phyloP scores from a whole-genome alignment of 805 yeast species.

The Wickerhamiella brachini region DNA sequence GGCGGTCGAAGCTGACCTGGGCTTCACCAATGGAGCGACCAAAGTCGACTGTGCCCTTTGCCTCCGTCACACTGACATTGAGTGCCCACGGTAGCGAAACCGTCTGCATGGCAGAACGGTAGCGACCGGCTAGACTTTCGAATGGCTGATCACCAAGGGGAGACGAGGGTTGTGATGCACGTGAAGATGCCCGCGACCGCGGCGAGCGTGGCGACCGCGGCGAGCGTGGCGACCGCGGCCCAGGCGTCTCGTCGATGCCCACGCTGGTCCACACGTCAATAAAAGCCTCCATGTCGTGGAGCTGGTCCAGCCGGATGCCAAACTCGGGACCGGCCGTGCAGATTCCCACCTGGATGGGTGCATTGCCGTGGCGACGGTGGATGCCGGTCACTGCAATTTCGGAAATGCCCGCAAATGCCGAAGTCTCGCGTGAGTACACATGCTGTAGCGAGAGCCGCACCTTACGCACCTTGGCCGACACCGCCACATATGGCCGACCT shows the following conservation, averaged over 20 bases:
- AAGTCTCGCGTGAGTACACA: constrained; percentile 75
- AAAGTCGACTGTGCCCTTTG: constrained; percentile 49
- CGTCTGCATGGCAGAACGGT: constrained; percentile 46
- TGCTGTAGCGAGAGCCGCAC: constrained; percentile 71
- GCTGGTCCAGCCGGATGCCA: constrained; percentile 60
- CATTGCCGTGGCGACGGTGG: constrained; percentile 4
- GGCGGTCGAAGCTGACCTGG: constrained; percentile 37
- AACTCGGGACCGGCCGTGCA: constrained; percentile 17
- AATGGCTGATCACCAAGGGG: not conserved
- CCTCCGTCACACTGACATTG: constrained; percentile 39
- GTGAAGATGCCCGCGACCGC: not conserved
- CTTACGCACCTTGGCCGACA: constrained; percentile 37
- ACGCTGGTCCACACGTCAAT: constrained; percentile 16
- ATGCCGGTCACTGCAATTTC: constrained; percentile 1
- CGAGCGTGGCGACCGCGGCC: not conserved
- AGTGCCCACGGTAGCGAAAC: constrained; percentile 64
- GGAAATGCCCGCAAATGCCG: constrained; percentile 34
- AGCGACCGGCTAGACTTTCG: constrained; percentile 18
- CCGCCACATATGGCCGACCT: constrained; percentile 26
- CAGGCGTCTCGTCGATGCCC: not conserved
- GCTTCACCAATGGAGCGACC: constrained; percentile 74
- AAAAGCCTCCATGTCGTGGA: constrained; percentile 75
- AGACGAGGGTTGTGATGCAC: not conserved
- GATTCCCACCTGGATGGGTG: constrained; percentile 3
- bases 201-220: not conserved